phyloP scores from a whole-genome alignment of 768 basidiomycete genomes.

The Zangia roseola region DNA sequence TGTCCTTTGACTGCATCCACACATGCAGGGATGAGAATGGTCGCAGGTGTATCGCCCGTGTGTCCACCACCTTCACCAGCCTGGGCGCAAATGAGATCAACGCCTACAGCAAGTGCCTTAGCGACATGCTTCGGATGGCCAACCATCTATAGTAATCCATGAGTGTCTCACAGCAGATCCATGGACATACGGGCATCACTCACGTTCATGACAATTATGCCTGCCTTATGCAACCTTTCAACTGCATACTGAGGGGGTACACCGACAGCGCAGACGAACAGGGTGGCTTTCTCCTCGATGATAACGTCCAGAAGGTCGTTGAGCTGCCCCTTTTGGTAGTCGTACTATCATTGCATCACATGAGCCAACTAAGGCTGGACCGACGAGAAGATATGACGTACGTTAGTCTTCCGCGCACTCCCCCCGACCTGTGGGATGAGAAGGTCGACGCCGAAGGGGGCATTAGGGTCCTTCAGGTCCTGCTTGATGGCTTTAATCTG shows the following conservation, averaged over 20 bases:
- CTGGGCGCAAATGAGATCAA: conserved; percentile 93
- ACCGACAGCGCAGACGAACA: conserved; percentile 92
- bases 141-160: conserved; percentile 56
- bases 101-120: conserved; percentile 80
- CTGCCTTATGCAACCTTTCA: conserved; percentile 78
- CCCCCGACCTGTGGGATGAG: conserved; percentile 87
- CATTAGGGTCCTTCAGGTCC: conserved; percentile 67
- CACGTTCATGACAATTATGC: conserved; percentile 87
- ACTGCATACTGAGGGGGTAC: conserved; percentile 81
- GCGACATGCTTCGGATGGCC: conserved; percentile 90
- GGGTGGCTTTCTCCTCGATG: conserved; percentile 82
- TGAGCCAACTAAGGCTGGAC: background rate
- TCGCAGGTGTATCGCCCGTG: conserved; percentile 82
- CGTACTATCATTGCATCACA: conserved; percentile 46
- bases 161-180: background rate
- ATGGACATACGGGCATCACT: conserved; percentile 14
- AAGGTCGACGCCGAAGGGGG: conserved; percentile 90
- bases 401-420: conserved; percentile 88
- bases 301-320: conserved; percentile 85
- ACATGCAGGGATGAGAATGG: conserved; percentile 87
- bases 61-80: conserved; percentile 90
- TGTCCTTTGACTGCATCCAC: conserved; percentile 80
- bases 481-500: conserved; percentile 76
- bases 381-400: conserved; percentile 30
- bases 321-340: conserved; percentile 88